Conservation (phyloP, 192 early-diverging fungal genomes). For the Umbelopsis isabellina region DNA sequence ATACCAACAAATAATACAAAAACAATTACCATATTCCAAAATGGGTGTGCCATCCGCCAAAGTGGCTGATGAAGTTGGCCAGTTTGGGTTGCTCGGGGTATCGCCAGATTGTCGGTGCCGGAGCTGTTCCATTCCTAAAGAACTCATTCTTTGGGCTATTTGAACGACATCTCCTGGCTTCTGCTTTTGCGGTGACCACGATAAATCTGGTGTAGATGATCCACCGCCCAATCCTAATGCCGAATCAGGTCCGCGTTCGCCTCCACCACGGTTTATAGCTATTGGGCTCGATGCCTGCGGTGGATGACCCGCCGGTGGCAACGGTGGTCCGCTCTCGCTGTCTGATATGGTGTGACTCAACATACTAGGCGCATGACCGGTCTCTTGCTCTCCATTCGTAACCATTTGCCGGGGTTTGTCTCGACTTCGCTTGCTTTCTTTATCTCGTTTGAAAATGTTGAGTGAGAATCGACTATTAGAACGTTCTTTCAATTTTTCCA, state of each 20-base stretch:
- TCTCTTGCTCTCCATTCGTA: constrained; percentile 1
- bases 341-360: constrained; percentile 8
- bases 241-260: constrained; percentile 1
- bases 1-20: constrained; percentile 48
- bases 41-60: constrained; percentile 1
- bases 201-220: background rate
- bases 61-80: background rate
- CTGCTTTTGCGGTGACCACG: background rate
- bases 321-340: background rate
- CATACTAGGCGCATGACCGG: constrained; percentile 5
- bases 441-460: constrained; percentile 8
- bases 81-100: background rate
- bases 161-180: background rate
- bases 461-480: constrained; percentile 15
- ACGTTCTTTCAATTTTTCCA: constrained; percentile 2
- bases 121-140: constrained; percentile 5
- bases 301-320: background rate
- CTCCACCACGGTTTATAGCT: background rate
- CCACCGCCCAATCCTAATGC: background rate
- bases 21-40: constrained; percentile 26
- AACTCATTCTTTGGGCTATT: constrained; percentile 17
- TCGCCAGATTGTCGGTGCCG: background rate
- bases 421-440: constrained; percentile 5
- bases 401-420: background rate
- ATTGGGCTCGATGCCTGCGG: background rate